Base-by-base conservation (phyloP, 306 rosid species). In the Luffa acutangula region DNA sequence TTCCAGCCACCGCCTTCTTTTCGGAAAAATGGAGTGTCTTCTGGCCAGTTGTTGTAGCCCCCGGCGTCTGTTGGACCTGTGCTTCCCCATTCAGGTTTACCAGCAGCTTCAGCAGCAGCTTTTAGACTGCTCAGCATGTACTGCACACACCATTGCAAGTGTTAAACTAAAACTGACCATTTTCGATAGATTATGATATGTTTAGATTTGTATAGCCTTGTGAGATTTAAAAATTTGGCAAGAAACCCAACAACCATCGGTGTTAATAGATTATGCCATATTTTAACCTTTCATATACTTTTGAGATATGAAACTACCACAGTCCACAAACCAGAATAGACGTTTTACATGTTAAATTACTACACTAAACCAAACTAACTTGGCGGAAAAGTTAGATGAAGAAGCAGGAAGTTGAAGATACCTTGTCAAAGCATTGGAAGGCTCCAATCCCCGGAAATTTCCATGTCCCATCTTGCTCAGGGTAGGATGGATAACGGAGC, bases 51-150 rank as follows among this genome's bases (percentile, higher is more conserved):
- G 76, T 96, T 93, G 80, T 96, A 96, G 76, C 86, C 36, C 14
- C 99, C 99, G 43, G 99, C 98, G 81, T 95, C 99, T 5, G 96
- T 91, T n/a, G 99, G 99, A 20, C 99, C 99, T 6, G 98, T 91
- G 88, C 90, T 88, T 31, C 99, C 96, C 99, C 99, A 96, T 79
- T 91, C 86, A 3, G 87, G 82, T 83, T 96, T 93, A 42, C 91
- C 96, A 0, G 83, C 60, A 81, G 94, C 86, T 39, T 93, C 98
- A 54, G 97, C 93, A 11, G 91, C 88, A 42, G 97, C 98, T 83
- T 96, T 79, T 64, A 96, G 82, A 85, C 98, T 81, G 66, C 92
- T 85, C 57, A 91, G 86, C 94, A 96, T 89, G 66, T 96, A 93
- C 99, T 96, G 97, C 86, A 84, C 21, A 41, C 36, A 75, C 39